A percentile compares a stretch with the other conserved stretches of the same genome.
Evolutionary conservation across 352 stramenopile genomes (phyloP).

Genomic region (Pythium inflatum): DNA sequence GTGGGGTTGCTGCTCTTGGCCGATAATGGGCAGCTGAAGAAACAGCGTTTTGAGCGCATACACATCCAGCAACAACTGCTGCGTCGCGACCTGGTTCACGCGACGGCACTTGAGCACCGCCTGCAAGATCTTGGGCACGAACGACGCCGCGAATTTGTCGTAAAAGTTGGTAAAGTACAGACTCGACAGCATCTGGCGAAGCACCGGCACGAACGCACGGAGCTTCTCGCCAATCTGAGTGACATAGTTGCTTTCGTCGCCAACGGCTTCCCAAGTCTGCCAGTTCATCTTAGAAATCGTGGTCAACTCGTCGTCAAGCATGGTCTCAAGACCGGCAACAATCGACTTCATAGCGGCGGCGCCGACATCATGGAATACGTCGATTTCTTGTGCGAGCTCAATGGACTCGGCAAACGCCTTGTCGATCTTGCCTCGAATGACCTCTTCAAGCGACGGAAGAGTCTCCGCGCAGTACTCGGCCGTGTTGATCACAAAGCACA

Average conservation of each 20-base stretch:
- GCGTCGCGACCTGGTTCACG: slow-evolving; percentile 96
- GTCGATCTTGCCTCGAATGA: slow-evolving; percentile 96
- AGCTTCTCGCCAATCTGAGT: slow-evolving; percentile 93
- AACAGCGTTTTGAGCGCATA: slow-evolving; percentile 98
- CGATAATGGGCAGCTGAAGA: slow-evolving; percentile 91
- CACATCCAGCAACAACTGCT: slow-evolving; percentile 98
- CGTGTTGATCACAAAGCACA: slow-evolving; percentile 98
- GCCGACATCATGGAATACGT: slow-evolving; percentile 96
- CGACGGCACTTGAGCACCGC: slow-evolving; percentile 90
- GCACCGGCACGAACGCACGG: slow-evolving; percentile 88
- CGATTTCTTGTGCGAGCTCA: slow-evolving; percentile 93
- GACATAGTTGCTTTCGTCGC: slow-evolving; percentile 96
- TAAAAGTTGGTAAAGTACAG: slow-evolving; percentile 98
- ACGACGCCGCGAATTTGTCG: slow-evolving; percentile 96
- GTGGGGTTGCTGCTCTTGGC: slow-evolving; percentile 48
- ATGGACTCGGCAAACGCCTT: slow-evolving; percentile 92
- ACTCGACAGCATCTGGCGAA: slow-evolving; percentile 88
- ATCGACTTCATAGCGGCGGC: slow-evolving; percentile 95
- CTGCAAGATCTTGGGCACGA: slow-evolving; percentile 91
- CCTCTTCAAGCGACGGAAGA: slow-evolving; percentile 94
- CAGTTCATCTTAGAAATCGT: slow-evolving; percentile 94
- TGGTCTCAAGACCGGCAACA: slow-evolving; percentile 91
- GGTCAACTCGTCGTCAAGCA: slow-evolving; percentile 90
- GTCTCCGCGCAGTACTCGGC: slow-evolving; percentile 99
- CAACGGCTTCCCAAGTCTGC: slow-evolving; percentile 93